Evolutionary conservation across 2,329 filamentous ascomycete genomes (phyloP).

Genomic region (Aspergillus novoparasiticus): DNA sequence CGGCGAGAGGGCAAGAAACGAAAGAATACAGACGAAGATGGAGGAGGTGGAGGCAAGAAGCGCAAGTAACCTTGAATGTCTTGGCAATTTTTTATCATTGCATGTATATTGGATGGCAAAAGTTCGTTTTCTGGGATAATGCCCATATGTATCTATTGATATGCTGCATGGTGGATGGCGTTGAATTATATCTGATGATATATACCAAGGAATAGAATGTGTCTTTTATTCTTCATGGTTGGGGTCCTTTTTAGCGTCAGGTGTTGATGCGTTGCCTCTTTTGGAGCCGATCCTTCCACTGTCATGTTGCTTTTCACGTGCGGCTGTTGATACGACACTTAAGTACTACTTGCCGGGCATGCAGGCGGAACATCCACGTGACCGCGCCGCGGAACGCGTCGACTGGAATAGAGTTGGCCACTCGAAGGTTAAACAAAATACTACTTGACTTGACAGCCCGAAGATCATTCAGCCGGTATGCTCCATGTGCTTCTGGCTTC

Average conservation of each 20-base stretch:
- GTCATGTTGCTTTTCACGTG: not conserved
- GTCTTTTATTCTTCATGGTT: not conserved
- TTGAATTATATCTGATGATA: conserved; percentile 19
- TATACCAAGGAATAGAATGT: conserved; percentile 14
- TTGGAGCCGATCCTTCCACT: not conserved
- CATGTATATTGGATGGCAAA: conserved; percentile 27
- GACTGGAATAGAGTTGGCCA: not conserved
- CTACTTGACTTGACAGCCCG: not conserved
- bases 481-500: conserved; percentile 11
- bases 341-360: not conserved
- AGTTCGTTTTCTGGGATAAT: conserved; percentile 18
- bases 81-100: conserved; percentile 11
- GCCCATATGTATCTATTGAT: conserved; percentile 22
- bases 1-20: conserved; percentile 82
- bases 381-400: conserved; percentile 38
- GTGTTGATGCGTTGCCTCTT: not conserved
- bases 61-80: conserved; percentile 33
- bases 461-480: conserved; percentile 11
- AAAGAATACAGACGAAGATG: conserved; percentile 56
- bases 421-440: conserved; percentile 3
- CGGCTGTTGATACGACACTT: not conserved
- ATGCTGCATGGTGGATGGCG: conserved; percentile 28
- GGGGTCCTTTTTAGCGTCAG: not conserved
- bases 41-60: conserved; percentile 51
- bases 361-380: conserved; percentile 27